Percentiles rank a stretch among this genome's conserved stretches.
Evolutionary conservation across 2,329 filamentous ascomycete genomes (phyloP).

Genomic region (Neofusicoccum kwambonambiense): DNA sequence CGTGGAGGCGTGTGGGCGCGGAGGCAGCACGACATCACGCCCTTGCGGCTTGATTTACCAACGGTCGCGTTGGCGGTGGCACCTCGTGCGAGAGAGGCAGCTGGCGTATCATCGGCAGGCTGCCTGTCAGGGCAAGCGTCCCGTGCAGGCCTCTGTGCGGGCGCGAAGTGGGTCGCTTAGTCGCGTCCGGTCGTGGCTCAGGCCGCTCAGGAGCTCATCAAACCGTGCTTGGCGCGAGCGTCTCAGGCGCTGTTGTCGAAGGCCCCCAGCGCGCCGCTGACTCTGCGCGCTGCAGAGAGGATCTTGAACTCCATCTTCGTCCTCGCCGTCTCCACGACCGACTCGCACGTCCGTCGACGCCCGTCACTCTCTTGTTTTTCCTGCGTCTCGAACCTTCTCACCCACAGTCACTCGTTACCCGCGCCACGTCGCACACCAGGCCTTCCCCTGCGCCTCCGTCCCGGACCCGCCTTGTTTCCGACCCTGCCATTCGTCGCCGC

Average conservation of each 20-base stretch:
- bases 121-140: background rate
- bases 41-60: slow-evolving; percentile 1
- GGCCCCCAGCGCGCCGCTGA: slow-evolving; percentile 13
- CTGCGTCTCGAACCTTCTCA: slow-evolving; percentile 8
- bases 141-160: background rate
- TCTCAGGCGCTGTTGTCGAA: slow-evolving; percentile 11
- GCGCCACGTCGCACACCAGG: slow-evolving; percentile 11
- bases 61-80: background rate
- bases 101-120: background rate
- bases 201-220: slow-evolving; percentile 17
- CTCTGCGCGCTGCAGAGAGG: slow-evolving; percentile 14
- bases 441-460: slow-evolving; percentile 20
- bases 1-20: background rate
- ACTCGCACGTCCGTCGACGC: slow-evolving; percentile 10
- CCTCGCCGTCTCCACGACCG: slow-evolving; percentile 13
- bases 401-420: slow-evolving; percentile 40
- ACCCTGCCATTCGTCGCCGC: slow-evolving; percentile 15
- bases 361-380: slow-evolving; percentile 11
- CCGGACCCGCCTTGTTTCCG: slow-evolving; percentile 19
- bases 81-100: slow-evolving; percentile 1
- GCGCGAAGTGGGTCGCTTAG: slow-evolving; percentile 4
- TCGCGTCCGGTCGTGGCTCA: slow-evolving; percentile 8
- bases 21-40: background rate
- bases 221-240: slow-evolving; percentile 11
- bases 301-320: slow-evolving; percentile 12